Evolutionary conservation across 1,284 basidiomycete genomes (phyloP).

Genomic region (Ceratobasidium sp.): DNA sequence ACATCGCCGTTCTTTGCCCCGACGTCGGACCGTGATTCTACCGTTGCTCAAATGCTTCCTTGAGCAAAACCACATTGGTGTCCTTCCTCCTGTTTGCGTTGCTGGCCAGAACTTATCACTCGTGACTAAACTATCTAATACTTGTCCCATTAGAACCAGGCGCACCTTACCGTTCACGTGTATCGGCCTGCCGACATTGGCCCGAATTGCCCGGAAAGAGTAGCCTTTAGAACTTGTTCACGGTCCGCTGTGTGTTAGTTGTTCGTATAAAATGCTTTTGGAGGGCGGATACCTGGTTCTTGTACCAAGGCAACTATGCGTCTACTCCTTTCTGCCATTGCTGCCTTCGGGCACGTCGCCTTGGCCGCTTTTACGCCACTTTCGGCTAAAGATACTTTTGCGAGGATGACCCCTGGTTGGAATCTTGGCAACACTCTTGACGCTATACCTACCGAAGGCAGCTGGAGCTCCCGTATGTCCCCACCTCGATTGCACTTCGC

Average conservation of each 20-base stretch:
- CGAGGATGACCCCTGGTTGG: constrained; percentile 31
- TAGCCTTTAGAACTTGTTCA: too few relatives aligned
- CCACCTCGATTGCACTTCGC: neutral
- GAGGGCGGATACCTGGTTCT: too few relatives aligned
- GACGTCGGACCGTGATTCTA: constrained; percentile 21
- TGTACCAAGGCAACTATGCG: neutral
- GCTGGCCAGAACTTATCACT: neutral
- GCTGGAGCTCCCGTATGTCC: constrained; percentile 28
- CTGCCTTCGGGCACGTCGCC: constrained; percentile 23
- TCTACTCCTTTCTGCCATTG: constrained; percentile 1
- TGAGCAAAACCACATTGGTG: neutral
- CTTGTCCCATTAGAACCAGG: neutral
- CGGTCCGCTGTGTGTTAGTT: too few relatives aligned
- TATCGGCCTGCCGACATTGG: constrained; percentile 6
- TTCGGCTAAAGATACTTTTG: constrained; percentile 32
- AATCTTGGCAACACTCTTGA: constrained; percentile 43
- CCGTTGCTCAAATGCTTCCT: neutral
- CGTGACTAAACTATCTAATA: neutral
- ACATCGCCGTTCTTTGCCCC: neutral
- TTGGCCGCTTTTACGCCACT: constrained; percentile 28
- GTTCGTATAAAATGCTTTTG: too few relatives aligned
- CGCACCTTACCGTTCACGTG: neutral
- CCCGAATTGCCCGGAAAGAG: neutral
- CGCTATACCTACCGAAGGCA: constrained; percentile 41
- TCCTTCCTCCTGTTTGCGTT: neutral